These are phyloP conservation scores for Tillandsia leiboldiana DNA, from an alignment of 176 grass and related monocot species.

Conservation along the genomic window DNA sequence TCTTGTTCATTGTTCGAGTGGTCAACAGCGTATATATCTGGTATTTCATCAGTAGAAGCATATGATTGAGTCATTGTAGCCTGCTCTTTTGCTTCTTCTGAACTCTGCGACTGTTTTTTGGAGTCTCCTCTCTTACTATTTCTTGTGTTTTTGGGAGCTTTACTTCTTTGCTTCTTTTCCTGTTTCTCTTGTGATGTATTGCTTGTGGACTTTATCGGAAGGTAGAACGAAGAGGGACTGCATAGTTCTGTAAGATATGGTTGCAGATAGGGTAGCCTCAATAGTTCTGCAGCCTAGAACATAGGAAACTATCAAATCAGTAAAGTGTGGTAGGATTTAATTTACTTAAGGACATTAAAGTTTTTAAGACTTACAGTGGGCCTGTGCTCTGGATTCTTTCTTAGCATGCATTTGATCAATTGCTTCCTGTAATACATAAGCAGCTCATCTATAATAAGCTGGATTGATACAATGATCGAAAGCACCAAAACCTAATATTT, in stretches of 20 bases:
- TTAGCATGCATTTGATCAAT: conserved; percentile 83
- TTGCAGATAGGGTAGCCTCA: conserved; percentile 61
- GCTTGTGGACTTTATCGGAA: conserved; percentile 57
- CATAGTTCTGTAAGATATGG: conserved; percentile 53
- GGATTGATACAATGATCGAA: not conserved
- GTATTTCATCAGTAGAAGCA: conserved; percentile 27
- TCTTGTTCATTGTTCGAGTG: conserved; percentile 13
- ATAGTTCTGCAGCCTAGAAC: conserved; percentile 59
- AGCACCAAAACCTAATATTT: not conserved
- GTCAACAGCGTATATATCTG: conserved; percentile 28
- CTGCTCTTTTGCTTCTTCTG: conserved; percentile 17
- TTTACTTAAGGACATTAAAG: not conserved
- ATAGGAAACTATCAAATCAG: not conserved
- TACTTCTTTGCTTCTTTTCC: conserved; percentile 35
- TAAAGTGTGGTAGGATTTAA: not conserved
- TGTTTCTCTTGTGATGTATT: conserved; percentile 45
- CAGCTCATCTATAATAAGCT: too few relatives aligned
- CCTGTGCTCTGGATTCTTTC: conserved; percentile 87
- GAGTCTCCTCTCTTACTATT: conserved; percentile 19
- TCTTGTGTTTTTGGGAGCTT: conserved; percentile 25
- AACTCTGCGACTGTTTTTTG: conserved; percentile 16
- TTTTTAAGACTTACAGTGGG: conserved; percentile 54
- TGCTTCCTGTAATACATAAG: conserved; percentile 43
- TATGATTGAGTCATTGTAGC: conserved; percentile 30
- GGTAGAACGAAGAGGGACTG: conserved; percentile 57